Conservation (phyloP, 768 basidiomycete species). For the Boletales sp. region DNA sequence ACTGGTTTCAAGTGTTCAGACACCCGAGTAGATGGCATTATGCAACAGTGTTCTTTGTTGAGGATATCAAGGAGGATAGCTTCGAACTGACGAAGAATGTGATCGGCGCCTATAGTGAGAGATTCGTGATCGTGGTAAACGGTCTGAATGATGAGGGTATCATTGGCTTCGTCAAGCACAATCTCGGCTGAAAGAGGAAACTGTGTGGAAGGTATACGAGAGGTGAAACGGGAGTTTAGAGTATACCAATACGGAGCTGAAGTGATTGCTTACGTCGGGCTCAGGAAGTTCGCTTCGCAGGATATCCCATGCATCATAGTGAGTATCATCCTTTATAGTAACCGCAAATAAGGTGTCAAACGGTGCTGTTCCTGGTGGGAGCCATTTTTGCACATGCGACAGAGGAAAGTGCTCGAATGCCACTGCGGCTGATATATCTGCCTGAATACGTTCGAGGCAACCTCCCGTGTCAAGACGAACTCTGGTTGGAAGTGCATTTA, state of each 20-base stretch:
- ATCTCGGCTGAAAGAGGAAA: conserved; percentile 25
- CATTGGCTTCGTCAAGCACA: conserved; percentile 18
- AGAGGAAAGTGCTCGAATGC: conserved; percentile 31
- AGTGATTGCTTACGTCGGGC: conserved; percentile 25
- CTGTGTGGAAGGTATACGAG: background rate
- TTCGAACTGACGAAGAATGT: conserved; percentile 25
- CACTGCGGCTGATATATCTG: conserved; percentile 24
- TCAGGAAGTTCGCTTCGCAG: conserved; percentile 28
- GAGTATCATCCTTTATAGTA: conserved; percentile 20
- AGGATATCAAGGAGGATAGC: conserved; percentile 17
- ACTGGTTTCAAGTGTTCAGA: background rate
- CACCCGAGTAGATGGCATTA: background rate
- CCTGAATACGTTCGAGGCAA: conserved; percentile 21
- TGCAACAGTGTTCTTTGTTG: conserved; percentile 3
- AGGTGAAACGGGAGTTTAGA: too few relatives aligned
- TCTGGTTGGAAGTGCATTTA: conserved; percentile 29
- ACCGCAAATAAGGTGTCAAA: conserved; percentile 33
- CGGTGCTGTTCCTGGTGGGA: conserved; percentile 19
- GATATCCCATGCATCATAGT: conserved; percentile 21
- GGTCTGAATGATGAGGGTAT: conserved; percentile 15
- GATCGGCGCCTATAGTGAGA: conserved; percentile 12
- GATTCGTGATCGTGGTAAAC: conserved; percentile 22
- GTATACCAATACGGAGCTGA: too few relatives aligned
- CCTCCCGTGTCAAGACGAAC: conserved; percentile 14
- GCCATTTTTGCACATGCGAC: conserved; percentile 30